These are phyloP conservation scores for Hortaea sp. DNA, from an alignment of 2,329 filamentous ascomycete genomes.

Conservation along the genomic window DNA sequence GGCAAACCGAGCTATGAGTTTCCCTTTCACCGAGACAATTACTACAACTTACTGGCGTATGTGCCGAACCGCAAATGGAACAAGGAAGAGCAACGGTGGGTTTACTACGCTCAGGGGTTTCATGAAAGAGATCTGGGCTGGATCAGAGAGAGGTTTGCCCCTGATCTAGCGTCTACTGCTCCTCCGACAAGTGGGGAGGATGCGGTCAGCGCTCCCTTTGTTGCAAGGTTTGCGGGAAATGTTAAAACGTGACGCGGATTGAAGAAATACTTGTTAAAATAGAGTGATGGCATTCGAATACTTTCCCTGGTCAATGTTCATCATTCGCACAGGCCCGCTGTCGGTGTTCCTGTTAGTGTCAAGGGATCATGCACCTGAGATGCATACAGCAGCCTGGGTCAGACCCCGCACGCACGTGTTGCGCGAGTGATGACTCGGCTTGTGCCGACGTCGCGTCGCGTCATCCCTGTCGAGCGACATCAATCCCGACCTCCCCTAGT, in stretches of 20 bases:
- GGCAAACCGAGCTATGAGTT: slow-evolving; percentile 45
- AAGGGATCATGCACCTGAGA: too few species aligned
- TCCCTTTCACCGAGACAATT: slow-evolving; percentile 47
- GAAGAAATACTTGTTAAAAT: too few species aligned
- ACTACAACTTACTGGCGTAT: slow-evolving; percentile 50
- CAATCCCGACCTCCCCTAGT: too few species aligned
- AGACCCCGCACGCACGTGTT: too few species aligned
- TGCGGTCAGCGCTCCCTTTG: neutral
- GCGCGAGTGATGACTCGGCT: too few species aligned
- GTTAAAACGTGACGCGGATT: neutral
- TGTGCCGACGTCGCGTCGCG: too few species aligned
- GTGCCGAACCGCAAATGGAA: slow-evolving; percentile 48
- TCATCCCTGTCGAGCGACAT: too few species aligned
- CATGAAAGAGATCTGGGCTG: slow-evolving; percentile 33
- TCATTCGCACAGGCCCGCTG: too few species aligned
- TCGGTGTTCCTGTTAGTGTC: too few species aligned
- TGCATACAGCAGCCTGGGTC: too few species aligned
- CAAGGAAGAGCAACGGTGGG: slow-evolving; percentile 36
- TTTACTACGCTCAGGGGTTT: slow-evolving; percentile 32
- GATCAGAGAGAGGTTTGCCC: slow-evolving; percentile 10
- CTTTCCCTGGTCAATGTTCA: too few species aligned
- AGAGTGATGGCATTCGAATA: too few species aligned
- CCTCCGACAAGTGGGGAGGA: neutral
- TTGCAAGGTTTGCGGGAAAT: neutral
- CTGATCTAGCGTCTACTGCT: neutral